Percentiles rank a stretch among this genome's conserved stretches.
Conservation (phyloP, 768 basidiomycete genomes). For the Lepiota venenata region DNA sequence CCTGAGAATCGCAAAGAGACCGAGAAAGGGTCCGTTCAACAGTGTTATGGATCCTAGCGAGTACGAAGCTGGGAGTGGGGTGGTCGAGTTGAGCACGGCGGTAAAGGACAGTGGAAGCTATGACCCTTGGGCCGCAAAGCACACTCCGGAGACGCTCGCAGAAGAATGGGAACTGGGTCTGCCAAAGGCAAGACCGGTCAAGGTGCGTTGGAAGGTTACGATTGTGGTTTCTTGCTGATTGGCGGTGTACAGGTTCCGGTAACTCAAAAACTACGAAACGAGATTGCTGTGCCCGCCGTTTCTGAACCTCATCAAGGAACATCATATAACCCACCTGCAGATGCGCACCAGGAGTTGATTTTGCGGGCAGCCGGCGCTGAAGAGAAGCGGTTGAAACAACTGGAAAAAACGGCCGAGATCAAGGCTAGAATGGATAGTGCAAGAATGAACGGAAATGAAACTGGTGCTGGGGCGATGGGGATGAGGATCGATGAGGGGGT, state of each 20-base stretch:
- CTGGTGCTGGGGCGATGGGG: slow-evolving; percentile 46
- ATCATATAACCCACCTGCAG: slow-evolving; percentile 84
- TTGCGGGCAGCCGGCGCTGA: slow-evolving; percentile 66
- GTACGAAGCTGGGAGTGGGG: slow-evolving; percentile 60
- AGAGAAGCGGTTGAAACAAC: slow-evolving; percentile 49
- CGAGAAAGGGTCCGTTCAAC: slow-evolving; percentile 71
- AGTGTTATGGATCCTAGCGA: slow-evolving; percentile 66
- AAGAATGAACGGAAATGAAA: slow-evolving; percentile 28
- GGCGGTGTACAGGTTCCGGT: slow-evolving; percentile 42
- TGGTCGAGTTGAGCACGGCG: slow-evolving; percentile 63
- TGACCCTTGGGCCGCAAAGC: slow-evolving; percentile 54
- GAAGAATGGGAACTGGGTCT: slow-evolving; percentile 38
- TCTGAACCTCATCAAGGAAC: slow-evolving; percentile 74
- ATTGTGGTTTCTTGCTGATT: neutral
- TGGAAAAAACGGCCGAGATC: slow-evolving; percentile 47
- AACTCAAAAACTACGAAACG: slow-evolving; percentile 39
- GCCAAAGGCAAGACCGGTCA: slow-evolving; percentile 45
- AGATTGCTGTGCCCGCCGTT: slow-evolving; percentile 65
- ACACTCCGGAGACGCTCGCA: slow-evolving; percentile 32
- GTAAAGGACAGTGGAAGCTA: slow-evolving; percentile 65
- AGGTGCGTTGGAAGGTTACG: slow-evolving; percentile 35
- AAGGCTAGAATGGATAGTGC: slow-evolving; percentile 57
- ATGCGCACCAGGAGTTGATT: slow-evolving; percentile 70
- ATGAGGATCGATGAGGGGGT: slow-evolving; percentile 57
- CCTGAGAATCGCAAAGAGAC: slow-evolving; percentile 70